Conservation (phyloP, 75 land plant species). For the Sequoiadendron giganteum region DNA sequence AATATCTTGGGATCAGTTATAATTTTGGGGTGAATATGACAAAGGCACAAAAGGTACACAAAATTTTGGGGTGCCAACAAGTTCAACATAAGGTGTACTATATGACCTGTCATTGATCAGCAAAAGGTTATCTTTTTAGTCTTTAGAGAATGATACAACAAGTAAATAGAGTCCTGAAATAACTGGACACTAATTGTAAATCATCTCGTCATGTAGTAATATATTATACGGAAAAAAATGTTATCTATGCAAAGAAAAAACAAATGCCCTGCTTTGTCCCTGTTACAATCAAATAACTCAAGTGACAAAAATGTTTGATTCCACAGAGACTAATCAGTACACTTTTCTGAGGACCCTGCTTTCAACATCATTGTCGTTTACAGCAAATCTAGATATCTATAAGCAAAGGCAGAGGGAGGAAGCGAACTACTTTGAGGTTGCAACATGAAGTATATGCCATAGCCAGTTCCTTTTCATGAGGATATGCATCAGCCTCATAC, state of each 20-base stretch:
- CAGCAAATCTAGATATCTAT: neutral
- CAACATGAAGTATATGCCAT: neutral
- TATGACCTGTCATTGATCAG: neutral
- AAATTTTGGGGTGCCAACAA: no score
- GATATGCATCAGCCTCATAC: neutral
- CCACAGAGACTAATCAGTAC: neutral
- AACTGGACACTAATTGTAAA: neutral
- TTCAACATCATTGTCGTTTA: neutral
- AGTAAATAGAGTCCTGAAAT: neutral
- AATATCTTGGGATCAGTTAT: no score
- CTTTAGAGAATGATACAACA: neutral
- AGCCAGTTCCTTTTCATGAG: neutral
- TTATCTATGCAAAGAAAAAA: neutral
- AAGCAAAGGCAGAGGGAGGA: neutral
- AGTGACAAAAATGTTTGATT: neutral
- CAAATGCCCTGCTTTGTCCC: neutral
- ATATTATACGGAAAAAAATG: neutral
- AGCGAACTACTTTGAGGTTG: neutral
- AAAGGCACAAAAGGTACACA: no score
- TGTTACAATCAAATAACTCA: neutral
- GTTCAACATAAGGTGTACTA: neutral
- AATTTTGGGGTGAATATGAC: no score
- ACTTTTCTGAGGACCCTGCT: neutral
- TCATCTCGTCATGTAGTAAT: neutral
- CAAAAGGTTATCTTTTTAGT: neutral